phyloP scores from a whole-genome alignment of 2,329 filamentous ascomycete species.

The Daldinia eschscholtzii region DNA sequence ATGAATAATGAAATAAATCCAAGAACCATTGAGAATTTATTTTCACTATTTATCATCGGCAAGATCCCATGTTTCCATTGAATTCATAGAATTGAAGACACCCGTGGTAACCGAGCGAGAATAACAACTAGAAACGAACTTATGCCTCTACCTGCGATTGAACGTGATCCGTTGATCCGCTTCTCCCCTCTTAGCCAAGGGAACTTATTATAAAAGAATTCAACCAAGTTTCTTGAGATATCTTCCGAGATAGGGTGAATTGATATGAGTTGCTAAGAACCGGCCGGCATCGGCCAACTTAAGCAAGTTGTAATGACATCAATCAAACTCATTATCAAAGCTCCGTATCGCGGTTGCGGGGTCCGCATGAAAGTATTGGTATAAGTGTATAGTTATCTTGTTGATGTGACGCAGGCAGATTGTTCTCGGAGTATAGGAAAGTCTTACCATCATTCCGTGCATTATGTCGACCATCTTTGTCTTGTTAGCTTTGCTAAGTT shows the following conservation, averaged over 20 bases:
- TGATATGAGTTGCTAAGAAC: conserved; percentile 49
- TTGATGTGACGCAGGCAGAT: neutral
- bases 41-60: too few species aligned
- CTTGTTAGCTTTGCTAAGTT: neutral
- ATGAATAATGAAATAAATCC: too few species aligned
- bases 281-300: conserved; percentile 30
- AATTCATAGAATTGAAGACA: too few species aligned
- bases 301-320: conserved; percentile 12
- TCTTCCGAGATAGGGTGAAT: conserved; percentile 45
- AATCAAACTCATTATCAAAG: conserved; percentile 18
- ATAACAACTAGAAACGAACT: too few species aligned
- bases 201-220: neutral
- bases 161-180: too few species aligned
- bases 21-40: too few species aligned
- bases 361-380: conserved; percentile 9
- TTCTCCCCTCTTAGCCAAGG: too few species aligned
- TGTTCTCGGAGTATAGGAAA: neutral
- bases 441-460: neutral
- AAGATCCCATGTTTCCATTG: too few species aligned
- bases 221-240: neutral
- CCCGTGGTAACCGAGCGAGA: too few species aligned
- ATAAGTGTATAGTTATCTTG: neutral
- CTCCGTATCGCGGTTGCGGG: conserved; percentile 23
- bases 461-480: neutral
- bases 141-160: too few species aligned